phyloP scores from a whole-genome alignment of 2,329 filamentous ascomycete species.

The Xylariaceae sp. region DNA sequence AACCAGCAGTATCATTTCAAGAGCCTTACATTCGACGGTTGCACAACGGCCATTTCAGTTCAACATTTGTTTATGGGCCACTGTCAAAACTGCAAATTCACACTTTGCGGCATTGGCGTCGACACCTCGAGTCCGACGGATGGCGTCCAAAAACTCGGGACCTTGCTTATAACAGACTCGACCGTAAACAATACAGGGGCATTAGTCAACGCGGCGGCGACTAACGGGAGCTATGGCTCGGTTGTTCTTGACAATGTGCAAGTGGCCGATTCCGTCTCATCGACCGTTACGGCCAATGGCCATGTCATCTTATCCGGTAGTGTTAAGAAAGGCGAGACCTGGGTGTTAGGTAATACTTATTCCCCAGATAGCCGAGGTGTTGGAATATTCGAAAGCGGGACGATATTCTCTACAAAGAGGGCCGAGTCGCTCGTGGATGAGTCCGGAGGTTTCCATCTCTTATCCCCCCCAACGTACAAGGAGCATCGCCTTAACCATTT shows the following conservation, averaged over 20 bases:
- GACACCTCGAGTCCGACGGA: slow-evolving; percentile 14
- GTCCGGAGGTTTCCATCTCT: slow-evolving; percentile 43
- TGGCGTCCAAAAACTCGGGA: slow-evolving; percentile 11
- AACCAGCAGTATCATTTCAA: slow-evolving; percentile 30
- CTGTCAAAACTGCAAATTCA: slow-evolving; percentile 19
- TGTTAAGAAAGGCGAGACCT: slow-evolving; percentile 9
- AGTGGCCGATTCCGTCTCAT: slow-evolving; percentile 44
- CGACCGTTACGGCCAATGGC: slow-evolving; percentile 46
- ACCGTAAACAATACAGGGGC: slow-evolving; percentile 17
- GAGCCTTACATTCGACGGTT: slow-evolving; percentile 26
- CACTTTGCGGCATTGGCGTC: slow-evolving; percentile 15
- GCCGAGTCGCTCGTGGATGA: slow-evolving; percentile 36
- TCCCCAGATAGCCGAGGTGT: not conserved
- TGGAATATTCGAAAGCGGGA: slow-evolving; percentile 30
- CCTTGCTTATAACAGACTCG: slow-evolving; percentile 18
- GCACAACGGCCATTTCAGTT: slow-evolving; percentile 43
- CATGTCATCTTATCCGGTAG: slow-evolving; percentile 25
- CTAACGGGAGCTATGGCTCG: slow-evolving; percentile 34
- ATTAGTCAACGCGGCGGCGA: slow-evolving; percentile 35
- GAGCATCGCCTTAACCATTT: slow-evolving; percentile 45
- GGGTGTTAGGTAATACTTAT: slow-evolving; percentile 16
- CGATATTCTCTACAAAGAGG: slow-evolving; percentile 35
- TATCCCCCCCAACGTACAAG: slow-evolving; percentile 45
- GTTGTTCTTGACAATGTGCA: slow-evolving; percentile 38
- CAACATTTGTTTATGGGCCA: slow-evolving; percentile 19